Percentiles rank a stretch among this genome's conserved stretches.
Evolutionary conservation across 805 yeast species (phyloP).

Genomic region (Tetrapisispora phaffii): DNA sequence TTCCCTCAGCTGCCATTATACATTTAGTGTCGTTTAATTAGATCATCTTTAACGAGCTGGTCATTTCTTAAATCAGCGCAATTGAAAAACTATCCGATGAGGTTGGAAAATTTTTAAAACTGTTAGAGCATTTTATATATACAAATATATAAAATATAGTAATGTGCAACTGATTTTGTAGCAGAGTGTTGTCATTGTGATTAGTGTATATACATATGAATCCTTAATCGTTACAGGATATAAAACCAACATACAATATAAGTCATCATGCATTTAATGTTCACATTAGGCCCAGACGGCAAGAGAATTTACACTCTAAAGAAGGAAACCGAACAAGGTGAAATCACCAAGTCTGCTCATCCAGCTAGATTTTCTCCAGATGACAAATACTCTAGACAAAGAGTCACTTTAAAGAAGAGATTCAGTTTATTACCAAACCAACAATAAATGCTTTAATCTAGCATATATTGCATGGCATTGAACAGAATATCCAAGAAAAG

Average conservation of each 20-base stretch:
- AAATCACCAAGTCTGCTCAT: conserved; percentile 96
- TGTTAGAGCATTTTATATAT: too few species aligned
- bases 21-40: too few species aligned
- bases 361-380: conserved; percentile 99
- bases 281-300: conserved; percentile 89
- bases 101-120: too few species aligned
- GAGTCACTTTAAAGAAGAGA: conserved; percentile 96
- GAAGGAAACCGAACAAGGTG: conserved; percentile 74
- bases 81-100: too few species aligned
- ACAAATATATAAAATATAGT: too few species aligned
- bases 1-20: too few species aligned
- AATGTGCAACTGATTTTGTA: too few species aligned
- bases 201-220: too few species aligned
- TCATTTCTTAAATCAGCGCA: too few species aligned
- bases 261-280: conserved; percentile 89
- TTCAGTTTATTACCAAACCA: conserved; percentile 61
- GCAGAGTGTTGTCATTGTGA: too few species aligned
- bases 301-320: conserved; percentile 89
- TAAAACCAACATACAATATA: conserved; percentile 1
- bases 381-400: conserved; percentile 97
- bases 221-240: not conserved
- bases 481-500: not conserved
- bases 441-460: not conserved
- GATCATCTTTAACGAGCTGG: too few species aligned
- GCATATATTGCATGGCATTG: not conserved